Evolutionary conservation across 768 basidiomycete genomes (phyloP), one percentile per base, ranked within the genome.

Genomic region (Trametes cinnabarina): DNA sequence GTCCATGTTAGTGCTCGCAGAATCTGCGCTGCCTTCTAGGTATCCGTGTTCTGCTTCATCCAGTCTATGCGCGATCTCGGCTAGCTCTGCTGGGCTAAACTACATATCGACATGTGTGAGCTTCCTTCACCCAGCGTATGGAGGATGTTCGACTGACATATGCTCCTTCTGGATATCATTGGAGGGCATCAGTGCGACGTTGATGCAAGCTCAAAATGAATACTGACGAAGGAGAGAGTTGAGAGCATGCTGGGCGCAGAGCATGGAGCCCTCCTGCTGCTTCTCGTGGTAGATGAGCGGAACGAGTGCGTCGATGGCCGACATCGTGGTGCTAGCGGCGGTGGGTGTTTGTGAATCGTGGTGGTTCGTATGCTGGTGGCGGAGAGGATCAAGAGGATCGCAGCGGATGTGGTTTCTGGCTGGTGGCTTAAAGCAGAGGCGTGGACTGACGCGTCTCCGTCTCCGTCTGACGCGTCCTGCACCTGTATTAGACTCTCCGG

Each of bases 191-290:
- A 58, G 41, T 3, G 17, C 17, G 22, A 14, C 17, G 1, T 14
- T 23, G 17, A 10, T 10, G 6, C 6, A 23, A 15, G n/a, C 22
- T 22, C 6, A 30, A 28, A 12, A 17, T 6, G 12, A 3, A 19
- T 2, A 79, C 87, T 61, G 65, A 92, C 91, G 91, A 28, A 93
- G 77, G 19, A 94, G 76, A 17, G 82, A 82, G 68, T 93, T 94
- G 30, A 94, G 77, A 8, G 92, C 90, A 73, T 94, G 90, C 67
- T 93, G 91, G 12, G 91, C 92, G 68, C 92, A 94, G 28, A 93
- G 80, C 82, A 89, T 89, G 2, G 90, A 91, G 22, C 89, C 90
- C 55, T 73, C 62, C 68, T 92, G 81, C 70, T 94, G 91, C 60
- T 70, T 81, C 68, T 93, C 90, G 71, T 92, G 89, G 69, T 92